Percentiles rank a stretch among this genome's conserved stretches.
These are phyloP conservation scores for Avena sativa DNA, from an alignment of 176 grass and related monocot species.

Conservation along the genomic window DNA sequence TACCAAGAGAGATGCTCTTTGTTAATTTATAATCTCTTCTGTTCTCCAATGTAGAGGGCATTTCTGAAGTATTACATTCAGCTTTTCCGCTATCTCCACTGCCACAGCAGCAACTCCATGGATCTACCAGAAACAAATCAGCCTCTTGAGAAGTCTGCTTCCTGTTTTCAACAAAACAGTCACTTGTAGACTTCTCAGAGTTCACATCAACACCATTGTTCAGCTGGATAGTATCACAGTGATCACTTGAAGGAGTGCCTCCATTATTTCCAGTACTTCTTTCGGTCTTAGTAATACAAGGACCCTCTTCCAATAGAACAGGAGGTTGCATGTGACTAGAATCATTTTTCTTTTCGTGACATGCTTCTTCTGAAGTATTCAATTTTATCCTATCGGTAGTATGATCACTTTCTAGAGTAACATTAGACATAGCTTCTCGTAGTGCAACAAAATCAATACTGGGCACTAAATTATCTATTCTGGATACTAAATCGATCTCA, in stretches of 20 bases:
- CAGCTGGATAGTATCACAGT: constrained; percentile 16
- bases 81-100: constrained; percentile 31
- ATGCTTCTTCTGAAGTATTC: constrained; percentile 34
- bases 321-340: constrained; percentile 12
- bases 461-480: constrained; percentile 20
- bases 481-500: constrained; percentile 41
- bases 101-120: constrained; percentile 50
- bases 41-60: constrained; percentile 23
- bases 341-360: background rate
- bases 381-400: background rate
- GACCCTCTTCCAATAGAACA: background rate
- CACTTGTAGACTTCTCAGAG: constrained; percentile 38
- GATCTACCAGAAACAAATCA: constrained; percentile 36
- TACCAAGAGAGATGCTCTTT: constrained; percentile 72
- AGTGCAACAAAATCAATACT: constrained; percentile 11
- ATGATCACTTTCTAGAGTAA: constrained; percentile 30
- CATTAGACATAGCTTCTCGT: constrained; percentile 41
- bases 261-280: constrained; percentile 33
- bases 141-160: constrained; percentile 35
- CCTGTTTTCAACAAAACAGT: constrained; percentile 39
- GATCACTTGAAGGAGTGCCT: constrained; percentile 19
- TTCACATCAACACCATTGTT: constrained; percentile 26
- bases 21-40: constrained; percentile 54
- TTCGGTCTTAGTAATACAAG: background rate
- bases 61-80: constrained; percentile 18